Conservation (phyloP, 2,329 filamentous ascomycete species). For the Penicillium italicum region DNA sequence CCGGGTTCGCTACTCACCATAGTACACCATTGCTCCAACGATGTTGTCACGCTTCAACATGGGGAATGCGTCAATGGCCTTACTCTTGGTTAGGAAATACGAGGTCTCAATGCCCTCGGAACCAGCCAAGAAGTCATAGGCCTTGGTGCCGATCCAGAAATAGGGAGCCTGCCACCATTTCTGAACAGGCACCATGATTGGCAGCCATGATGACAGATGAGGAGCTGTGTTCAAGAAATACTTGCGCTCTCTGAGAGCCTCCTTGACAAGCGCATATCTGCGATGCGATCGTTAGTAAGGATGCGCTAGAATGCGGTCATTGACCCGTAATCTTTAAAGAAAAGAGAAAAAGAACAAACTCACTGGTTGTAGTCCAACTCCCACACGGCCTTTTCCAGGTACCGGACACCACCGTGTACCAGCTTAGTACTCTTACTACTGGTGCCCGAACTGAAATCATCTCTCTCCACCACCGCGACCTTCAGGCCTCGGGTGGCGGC, state of each 20-base stretch:
- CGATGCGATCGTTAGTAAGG: slow-evolving; percentile 6
- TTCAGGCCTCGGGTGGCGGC: slow-evolving; percentile 74
- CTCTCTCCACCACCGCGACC: slow-evolving; percentile 76
- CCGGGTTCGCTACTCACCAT: slow-evolving; percentile 49
- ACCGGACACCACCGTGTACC: slow-evolving; percentile 79
- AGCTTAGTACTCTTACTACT: slow-evolving; percentile 86
- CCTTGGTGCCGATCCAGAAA: slow-evolving; percentile 69
- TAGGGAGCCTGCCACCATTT: slow-evolving; percentile 81
- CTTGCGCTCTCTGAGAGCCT: slow-evolving; percentile 76
- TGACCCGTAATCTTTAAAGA: neutral
- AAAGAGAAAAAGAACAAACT: slow-evolving; percentile 16
- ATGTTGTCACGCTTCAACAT: slow-evolving; percentile 80
- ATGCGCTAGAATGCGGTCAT: neutral
- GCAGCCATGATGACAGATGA: slow-evolving; percentile 74
- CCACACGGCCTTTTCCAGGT: slow-evolving; percentile 82
- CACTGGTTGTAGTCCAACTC: slow-evolving; percentile 79
- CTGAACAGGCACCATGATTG: slow-evolving; percentile 78
- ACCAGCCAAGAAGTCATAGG: slow-evolving; percentile 80
- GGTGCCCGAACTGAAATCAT: slow-evolving; percentile 77
- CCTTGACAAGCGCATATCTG: slow-evolving; percentile 67
- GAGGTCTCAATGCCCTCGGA: slow-evolving; percentile 84
- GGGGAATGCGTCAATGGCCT: slow-evolving; percentile 80
- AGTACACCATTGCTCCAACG: slow-evolving; percentile 81
- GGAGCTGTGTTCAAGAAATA: slow-evolving; percentile 81
- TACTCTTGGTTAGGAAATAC: slow-evolving; percentile 82